A percentile compares a stretch with the other conserved stretches of the same genome.
Conservation (phyloP, 2,329 filamentous ascomycete species). For the Dactylellina parvicollis region DNA sequence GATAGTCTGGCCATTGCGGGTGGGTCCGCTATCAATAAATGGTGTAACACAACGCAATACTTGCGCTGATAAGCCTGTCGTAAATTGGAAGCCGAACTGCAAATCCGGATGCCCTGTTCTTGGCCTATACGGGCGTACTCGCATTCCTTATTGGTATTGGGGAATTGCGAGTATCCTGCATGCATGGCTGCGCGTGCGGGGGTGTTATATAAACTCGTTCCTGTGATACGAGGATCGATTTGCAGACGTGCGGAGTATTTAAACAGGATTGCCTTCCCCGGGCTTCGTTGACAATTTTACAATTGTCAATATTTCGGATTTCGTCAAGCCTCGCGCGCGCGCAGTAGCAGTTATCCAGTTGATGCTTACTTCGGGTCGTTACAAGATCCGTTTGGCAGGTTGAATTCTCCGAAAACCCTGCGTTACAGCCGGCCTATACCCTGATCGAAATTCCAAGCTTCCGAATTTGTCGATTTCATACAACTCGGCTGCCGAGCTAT, state of each 20-base stretch:
- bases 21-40: not conserved
- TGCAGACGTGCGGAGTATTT: no score
- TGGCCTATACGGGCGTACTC: not conserved
- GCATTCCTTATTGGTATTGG: conserved; percentile 37
- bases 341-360: not conserved
- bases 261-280: not conserved
- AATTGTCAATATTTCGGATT: not conserved
- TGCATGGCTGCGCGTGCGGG: not conserved
- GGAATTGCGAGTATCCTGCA: conserved; percentile 12
- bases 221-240: not conserved
- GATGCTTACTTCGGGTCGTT: not conserved
- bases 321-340: not conserved
- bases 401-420: not conserved
- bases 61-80: conserved; percentile 16
- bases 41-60: conserved; percentile 32
- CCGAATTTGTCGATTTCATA: not conserved
- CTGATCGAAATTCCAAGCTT: not conserved
- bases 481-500: not conserved
- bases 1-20: not conserved
- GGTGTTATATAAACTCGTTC: not conserved
- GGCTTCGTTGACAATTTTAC: not conserved
- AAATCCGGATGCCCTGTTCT: not conserved
- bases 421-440: no score
- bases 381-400: not conserved
- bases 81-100: conserved; percentile 11